phyloP scores from a whole-genome alignment of 305 asterid species.

The Fraxinus platypoda region DNA sequence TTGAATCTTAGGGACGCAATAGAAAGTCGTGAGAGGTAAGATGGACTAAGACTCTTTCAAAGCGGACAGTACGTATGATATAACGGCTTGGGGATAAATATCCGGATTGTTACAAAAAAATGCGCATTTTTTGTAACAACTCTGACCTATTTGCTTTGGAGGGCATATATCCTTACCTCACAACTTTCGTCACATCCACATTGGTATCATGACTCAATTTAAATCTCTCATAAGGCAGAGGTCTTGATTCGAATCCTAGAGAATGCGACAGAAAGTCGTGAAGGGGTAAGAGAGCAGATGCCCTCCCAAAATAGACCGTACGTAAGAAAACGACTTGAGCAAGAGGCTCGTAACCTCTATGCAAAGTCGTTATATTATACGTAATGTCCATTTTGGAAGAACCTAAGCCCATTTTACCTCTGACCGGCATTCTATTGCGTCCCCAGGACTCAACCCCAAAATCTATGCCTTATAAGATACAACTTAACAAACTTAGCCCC shows the following conservation, averaged over 20 bases:
- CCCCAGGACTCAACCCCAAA: background rate
- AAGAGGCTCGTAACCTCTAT: background rate
- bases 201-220: background rate
- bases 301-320: background rate
- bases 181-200: background rate
- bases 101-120: background rate
- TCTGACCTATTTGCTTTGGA: background rate
- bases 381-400: background rate
- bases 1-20: background rate
- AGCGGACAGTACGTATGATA: background rate
- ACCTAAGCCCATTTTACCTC: background rate
- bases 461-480: background rate
- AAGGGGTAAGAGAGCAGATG: background rate
- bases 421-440: background rate
- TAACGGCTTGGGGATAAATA: too few species aligned
- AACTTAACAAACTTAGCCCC: background rate
- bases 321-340: background rate
- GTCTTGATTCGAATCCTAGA: too few species aligned
- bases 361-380: background rate
- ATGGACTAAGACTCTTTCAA: background rate
- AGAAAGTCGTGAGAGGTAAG: background rate
- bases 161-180: background rate
- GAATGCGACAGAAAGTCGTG: background rate
- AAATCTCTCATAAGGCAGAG: too few species aligned
- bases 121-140: background rate